Evolutionary conservation across 1,139 yeast genomes (phyloP).

Genomic region (Pichia inconspicua): DNA sequence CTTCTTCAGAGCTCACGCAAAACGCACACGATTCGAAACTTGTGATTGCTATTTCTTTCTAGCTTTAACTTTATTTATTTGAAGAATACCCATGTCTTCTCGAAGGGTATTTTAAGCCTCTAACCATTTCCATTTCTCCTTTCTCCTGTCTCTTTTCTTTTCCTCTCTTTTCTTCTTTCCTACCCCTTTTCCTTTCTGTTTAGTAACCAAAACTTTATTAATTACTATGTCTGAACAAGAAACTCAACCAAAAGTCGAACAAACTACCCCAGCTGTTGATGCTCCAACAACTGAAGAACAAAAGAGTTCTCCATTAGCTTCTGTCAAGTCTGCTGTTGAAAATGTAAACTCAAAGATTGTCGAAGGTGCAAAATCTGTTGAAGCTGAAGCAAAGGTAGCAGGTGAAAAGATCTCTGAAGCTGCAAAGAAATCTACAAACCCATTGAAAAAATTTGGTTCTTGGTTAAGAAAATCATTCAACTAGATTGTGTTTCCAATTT

Average conservation of each 20-base stretch:
- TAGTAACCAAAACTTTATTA: neutral
- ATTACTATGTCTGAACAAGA: constrained; percentile 11
- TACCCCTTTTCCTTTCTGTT: neutral
- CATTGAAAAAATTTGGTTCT: constrained; percentile 10
- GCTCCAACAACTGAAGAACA: constrained; percentile 12
- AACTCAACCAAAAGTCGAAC: constrained; percentile 1
- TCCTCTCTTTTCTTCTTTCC: neutral
- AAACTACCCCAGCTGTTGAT: constrained; percentile 3
- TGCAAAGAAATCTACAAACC: constrained; percentile 7
- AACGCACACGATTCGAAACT: neutral
- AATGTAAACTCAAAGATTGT: constrained; percentile 10
- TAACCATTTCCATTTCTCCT: neutral
- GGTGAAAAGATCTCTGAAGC: constrained; percentile 9
- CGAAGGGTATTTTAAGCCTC: neutral
- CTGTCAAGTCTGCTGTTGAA: constrained; percentile 12
- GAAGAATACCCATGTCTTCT: neutral
- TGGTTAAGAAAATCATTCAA: constrained; percentile 15
- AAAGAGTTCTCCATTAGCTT: constrained; percentile 4
- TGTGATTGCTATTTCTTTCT: neutral
- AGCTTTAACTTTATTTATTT: neutral
- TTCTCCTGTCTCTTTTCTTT: neutral
- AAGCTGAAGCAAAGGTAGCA: constrained; percentile 14
- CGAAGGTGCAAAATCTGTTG: constrained; percentile 13
- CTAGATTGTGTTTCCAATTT: neutral
- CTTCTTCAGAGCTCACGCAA: too few relatives aligned